These are phyloP conservation scores for Casuarina cunninghamiana DNA, from an alignment of 306 rosid species.

Conservation along the genomic window DNA sequence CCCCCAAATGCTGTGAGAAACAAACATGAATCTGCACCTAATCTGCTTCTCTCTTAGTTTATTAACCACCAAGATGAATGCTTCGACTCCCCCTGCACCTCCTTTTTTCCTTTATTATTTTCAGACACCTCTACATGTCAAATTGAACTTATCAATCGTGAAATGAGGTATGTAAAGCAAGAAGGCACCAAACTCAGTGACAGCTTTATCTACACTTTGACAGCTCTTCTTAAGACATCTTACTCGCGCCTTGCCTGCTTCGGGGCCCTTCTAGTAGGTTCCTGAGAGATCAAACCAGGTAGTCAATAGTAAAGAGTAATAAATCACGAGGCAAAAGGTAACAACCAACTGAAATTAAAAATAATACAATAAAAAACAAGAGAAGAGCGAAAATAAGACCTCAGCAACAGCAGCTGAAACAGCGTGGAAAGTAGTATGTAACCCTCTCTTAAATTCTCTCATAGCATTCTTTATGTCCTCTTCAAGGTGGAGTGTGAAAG, in stretches of 20 bases:
- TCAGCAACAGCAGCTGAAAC: constrained; percentile 75
- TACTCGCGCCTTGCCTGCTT: constrained; percentile 70
- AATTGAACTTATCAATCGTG: no score
- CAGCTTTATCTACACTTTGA: constrained; percentile 62
- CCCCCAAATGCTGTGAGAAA: constrained; percentile 39
- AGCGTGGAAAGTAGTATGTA: constrained; percentile 64
- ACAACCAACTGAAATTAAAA: neutral
- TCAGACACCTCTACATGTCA: no score
- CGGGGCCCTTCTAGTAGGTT: constrained; percentile 52
- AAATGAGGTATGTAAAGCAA: constrained; percentile 4
- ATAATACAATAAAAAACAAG: neutral
- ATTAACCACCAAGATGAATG: constrained; percentile 37
- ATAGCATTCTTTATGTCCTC: constrained; percentile 58
- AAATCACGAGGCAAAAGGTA: neutral
- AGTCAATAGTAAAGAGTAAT: neutral
- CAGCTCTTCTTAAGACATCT: constrained; percentile 79
- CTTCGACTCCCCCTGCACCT: no score
- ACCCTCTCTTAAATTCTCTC: constrained; percentile 79
- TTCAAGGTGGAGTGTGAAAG: constrained; percentile 63
- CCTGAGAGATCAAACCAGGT: constrained; percentile 40
- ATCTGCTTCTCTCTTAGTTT: constrained; percentile 78
- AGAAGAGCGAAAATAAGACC: constrained; percentile 37
- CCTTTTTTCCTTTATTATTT: no score
- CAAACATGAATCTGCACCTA: no score
- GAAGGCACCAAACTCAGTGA: neutral